Percentiles rank a stretch among this genome's conserved stretches.
Conservation (phyloP, 2,329 filamentous ascomycete species). For the Dactylellina leptospora region DNA sequence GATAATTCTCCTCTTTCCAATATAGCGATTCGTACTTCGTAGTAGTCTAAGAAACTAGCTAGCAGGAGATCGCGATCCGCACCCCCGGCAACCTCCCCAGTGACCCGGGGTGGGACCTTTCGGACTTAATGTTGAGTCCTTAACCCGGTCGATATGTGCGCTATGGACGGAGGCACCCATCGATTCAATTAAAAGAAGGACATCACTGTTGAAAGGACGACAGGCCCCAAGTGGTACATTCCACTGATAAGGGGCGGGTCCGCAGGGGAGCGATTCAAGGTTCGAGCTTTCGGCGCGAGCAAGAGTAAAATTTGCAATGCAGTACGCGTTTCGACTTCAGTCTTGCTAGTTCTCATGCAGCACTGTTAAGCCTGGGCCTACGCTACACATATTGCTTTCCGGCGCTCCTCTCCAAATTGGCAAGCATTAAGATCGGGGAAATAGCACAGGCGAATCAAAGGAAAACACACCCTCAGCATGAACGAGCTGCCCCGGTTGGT, state of each 20-base stretch:
- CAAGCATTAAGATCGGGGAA: slow-evolving; percentile 29
- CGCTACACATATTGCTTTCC: slow-evolving; percentile 8
- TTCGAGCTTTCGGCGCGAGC: slow-evolving; percentile 31
- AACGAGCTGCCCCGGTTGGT: slow-evolving; percentile 25
- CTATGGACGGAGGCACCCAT: slow-evolving; percentile 28
- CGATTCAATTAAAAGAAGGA: slow-evolving; percentile 2
- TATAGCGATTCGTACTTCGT: too few species aligned
- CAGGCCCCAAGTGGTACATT: neutral
- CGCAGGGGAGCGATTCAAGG: neutral
- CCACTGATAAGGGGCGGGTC: slow-evolving; percentile 38
- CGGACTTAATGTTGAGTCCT: slow-evolving; percentile 22
- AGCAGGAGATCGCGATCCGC: slow-evolving; percentile 49
- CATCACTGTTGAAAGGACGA: neutral
- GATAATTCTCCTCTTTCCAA: too few species aligned
- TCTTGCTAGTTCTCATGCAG: neutral
- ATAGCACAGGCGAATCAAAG: slow-evolving; percentile 42
- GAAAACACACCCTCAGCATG: neutral
- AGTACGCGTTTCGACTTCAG: slow-evolving; percentile 26
- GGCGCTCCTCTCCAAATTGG: slow-evolving; percentile 47
- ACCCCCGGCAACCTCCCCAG: slow-evolving; percentile 18
- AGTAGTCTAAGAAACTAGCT: too few species aligned
- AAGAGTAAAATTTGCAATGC: slow-evolving; percentile 37
- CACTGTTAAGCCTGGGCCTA: slow-evolving; percentile 2
- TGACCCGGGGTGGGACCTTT: slow-evolving; percentile 11
- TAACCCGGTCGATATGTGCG: slow-evolving; percentile 32